These are phyloP conservation scores for Leptomonas seymouri DNA, from an alignment of 208 protist species.

Conservation along the genomic window DNA sequence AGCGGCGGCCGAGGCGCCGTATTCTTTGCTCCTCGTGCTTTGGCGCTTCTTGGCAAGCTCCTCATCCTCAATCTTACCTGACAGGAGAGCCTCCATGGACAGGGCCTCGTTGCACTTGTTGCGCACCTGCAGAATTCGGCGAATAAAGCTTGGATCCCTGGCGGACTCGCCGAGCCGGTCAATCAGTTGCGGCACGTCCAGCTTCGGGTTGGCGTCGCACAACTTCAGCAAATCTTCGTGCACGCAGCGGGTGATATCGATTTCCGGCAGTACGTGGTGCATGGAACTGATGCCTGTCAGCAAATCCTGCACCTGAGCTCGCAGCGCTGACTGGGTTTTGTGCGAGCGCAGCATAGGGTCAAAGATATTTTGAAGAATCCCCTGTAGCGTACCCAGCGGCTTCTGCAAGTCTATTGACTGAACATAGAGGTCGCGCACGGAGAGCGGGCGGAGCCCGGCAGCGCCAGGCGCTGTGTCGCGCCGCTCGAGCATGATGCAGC, in stretches of 20 bases:
- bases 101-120: constrained; percentile 65
- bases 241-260: constrained; percentile 76
- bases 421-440: constrained; percentile 64
- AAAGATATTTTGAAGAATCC: constrained; percentile 66
- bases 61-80: constrained; percentile 39
- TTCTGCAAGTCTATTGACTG: constrained; percentile 63
- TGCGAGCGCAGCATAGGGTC: constrained; percentile 61
- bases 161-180: constrained; percentile 64
- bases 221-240: constrained; percentile 70
- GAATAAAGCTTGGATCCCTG: constrained; percentile 65
- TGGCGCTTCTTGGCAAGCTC: constrained; percentile 23
- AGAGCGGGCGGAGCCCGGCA: constrained; percentile 18
- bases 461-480: background rate
- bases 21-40: constrained; percentile 17
- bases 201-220: constrained; percentile 62
- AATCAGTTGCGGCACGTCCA: constrained; percentile 72
- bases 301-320: constrained; percentile 74
- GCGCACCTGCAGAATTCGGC: constrained; percentile 60
- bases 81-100: constrained; percentile 49
- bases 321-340: constrained; percentile 50
- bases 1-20: constrained; percentile 1
- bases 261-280: constrained; percentile 55
- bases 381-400: constrained; percentile 67
- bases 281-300: constrained; percentile 66
- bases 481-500: constrained; percentile 31